phyloP scores from a whole-genome alignment of 2,329 filamentous ascomycete species.

The Penicillium sp. region DNA sequence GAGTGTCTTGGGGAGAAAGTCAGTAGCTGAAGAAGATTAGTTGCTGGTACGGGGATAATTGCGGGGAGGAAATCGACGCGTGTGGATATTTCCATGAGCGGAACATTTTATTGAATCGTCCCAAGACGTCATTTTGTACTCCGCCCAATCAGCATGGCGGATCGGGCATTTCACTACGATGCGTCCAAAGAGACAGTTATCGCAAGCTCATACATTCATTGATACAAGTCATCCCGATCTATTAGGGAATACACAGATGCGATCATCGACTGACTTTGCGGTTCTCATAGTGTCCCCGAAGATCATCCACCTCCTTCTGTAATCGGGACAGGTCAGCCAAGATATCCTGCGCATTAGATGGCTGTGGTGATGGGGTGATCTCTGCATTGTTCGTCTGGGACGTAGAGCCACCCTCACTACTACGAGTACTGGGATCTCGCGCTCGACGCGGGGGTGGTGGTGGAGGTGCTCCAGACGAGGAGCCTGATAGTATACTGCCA shows the following conservation, averaged over 20 bases:
- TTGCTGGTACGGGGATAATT: constrained; percentile 4
- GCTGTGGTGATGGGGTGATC: constrained; percentile 31
- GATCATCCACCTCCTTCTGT: constrained; percentile 67
- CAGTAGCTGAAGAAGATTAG: constrained; percentile 1
- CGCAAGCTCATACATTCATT: constrained; percentile 14
- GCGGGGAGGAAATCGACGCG: constrained; percentile 5
- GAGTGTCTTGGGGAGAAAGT: background rate
- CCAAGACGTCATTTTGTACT: constrained; percentile 11
- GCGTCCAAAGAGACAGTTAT: background rate
- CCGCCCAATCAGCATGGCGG: no score
- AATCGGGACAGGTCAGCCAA: constrained; percentile 66
- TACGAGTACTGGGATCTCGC: constrained; percentile 40
- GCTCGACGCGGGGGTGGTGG: constrained; percentile 45
- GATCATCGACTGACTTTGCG: constrained; percentile 27
- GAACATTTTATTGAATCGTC: constrained; percentile 1
- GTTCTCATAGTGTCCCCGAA: constrained; percentile 37
- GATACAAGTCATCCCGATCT: constrained; percentile 12
- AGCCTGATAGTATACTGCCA: constrained; percentile 18
- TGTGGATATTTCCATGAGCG: constrained; percentile 2
- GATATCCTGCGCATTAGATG: constrained; percentile 52
- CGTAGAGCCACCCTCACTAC: constrained; percentile 24
- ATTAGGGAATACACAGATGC: background rate
- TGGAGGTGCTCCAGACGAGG: constrained; percentile 35
- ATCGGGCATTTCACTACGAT: background rate
- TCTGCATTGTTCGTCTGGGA: constrained; percentile 21